Base-by-base conservation (phyloP, 495 filamentous ascomycete species). In the Xylaria scruposa region DNA sequence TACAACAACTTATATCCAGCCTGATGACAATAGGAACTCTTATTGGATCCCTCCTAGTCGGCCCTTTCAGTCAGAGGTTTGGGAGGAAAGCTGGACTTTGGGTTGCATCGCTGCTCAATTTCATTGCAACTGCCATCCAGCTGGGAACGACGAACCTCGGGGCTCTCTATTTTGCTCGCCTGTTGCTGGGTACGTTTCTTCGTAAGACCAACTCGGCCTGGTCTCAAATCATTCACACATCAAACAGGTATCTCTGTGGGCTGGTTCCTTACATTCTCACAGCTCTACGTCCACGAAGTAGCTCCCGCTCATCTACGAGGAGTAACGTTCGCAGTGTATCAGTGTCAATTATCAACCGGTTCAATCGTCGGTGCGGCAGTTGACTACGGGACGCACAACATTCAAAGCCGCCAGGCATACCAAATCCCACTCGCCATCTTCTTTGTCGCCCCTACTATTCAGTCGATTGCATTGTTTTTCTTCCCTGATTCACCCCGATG, bases 401-500 rank as follows among this genome's bases (percentile, higher is more conserved):
- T 85, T 62, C 64, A 74, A 4, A 80, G 77, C n/a, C 85, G 78
- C 53, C 63, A 76, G 58, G 76, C 81, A 1, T 89, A 89, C 70
- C 78, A 82, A 15, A 85, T 88, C 56, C 86, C 87, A 0, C 79
- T 89, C 0, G 85, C 84, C 12, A 68, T 88, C 15, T 80, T 88
- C 72, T 89, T 83, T 73, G 78, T 84, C 21, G 81, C 87, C 21
- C 87, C 87, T 1, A 80, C 79, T 15, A 75, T 88, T 56, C 77
- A 87, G 53, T 76, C 80, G 29, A 67, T 81, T 15, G 83, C 83
- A n/a, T 67, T 89, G 36, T 75, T 88, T 67, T 86, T 88, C 77
- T 84, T 89, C 40, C 87, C 87, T 0, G 87, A 89, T 66, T 84
- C 81, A 21, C 88, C 88, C 0, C 83, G 88, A 38, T 90, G 88